phyloP scores from a whole-genome alignment of 306 rosid genomes.

The Corylus avellana region DNA sequence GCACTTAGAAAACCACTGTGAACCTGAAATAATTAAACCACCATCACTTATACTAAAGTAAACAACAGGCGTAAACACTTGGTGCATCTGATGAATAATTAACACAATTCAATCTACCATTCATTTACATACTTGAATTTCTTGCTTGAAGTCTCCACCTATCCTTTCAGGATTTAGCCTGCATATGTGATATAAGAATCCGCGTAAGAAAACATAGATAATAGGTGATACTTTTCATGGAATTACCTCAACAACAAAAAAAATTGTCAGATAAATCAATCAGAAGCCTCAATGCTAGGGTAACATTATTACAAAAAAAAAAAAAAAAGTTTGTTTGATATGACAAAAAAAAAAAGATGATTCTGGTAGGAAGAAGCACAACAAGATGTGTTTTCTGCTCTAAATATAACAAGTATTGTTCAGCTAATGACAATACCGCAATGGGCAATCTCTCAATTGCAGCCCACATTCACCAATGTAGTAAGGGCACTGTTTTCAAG shows the following conservation, averaged over 20 bases:
- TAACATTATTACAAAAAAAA: background rate
- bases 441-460: constrained; percentile 11
- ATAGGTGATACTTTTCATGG: background rate
- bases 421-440: background rate
- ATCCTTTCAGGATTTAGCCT: constrained; percentile 98
- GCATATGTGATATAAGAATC: constrained; percentile 27
- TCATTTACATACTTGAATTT: constrained; percentile 74
- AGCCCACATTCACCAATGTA: constrained; percentile 3
- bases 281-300: background rate
- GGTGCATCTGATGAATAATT: constrained; percentile 17
- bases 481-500: background rate
- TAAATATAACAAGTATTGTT: background rate
- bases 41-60: constrained; percentile 22
- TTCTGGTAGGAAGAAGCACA: constrained; percentile 6
- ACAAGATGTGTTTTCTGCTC: no score
- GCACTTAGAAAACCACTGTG: constrained; percentile 96
- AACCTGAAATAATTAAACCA: constrained; percentile 64
- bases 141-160: constrained; percentile 97
- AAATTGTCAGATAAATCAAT: constrained; percentile 8
- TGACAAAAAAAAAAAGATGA: background rate
- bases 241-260: background rate
- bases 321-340: background rate
- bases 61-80: constrained; percentile 3
- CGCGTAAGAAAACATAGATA: constrained; percentile 19
- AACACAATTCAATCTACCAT: constrained; percentile 23